These are phyloP conservation scores for Vinca minor DNA, from an alignment of 257 asterid genomes.

Conservation along the genomic window DNA sequence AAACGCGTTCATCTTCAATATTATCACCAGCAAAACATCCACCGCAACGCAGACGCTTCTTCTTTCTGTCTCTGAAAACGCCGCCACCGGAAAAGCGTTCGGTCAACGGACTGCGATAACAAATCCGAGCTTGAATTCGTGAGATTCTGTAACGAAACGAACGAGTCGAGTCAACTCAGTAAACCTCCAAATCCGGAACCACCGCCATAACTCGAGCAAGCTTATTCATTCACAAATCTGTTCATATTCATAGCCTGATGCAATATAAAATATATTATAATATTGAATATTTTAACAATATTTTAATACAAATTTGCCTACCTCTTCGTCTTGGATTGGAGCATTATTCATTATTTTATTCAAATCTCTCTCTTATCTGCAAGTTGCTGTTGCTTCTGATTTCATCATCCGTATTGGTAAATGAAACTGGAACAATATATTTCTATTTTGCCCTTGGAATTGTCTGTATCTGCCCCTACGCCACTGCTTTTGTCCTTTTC, in stretches of 20 bases:
- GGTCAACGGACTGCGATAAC: neutral
- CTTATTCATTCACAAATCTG: constrained; percentile 1
- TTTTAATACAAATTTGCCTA: neutral
- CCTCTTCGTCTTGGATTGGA: constrained; percentile 7
- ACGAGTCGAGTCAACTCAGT: constrained; percentile 16
- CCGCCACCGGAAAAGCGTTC: neutral
- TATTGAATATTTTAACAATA: no score
- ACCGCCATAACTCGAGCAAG: neutral
- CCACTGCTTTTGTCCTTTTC: constrained; percentile 1
- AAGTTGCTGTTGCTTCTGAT: constrained; percentile 6
- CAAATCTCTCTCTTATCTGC: neutral
- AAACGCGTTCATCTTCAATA: constrained; percentile 27
- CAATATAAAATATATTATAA: neutral
- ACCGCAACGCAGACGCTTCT: neutral
- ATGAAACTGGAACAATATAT: neutral
- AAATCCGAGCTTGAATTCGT: neutral
- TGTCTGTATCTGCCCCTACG: constrained; percentile 7
- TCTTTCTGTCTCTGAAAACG: neutral
- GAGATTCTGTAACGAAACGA: neutral
- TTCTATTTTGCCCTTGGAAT: neutral
- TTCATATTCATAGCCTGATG: constrained; percentile 4
- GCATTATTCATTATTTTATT: neutral
- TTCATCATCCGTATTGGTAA: constrained; percentile 1
- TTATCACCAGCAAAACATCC: constrained; percentile 1
- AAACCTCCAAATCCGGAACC: constrained; percentile 10